Evolutionary conservation across 208 protist species (phyloP).

Genomic region (Leptomonas pyrrhocoris): DNA sequence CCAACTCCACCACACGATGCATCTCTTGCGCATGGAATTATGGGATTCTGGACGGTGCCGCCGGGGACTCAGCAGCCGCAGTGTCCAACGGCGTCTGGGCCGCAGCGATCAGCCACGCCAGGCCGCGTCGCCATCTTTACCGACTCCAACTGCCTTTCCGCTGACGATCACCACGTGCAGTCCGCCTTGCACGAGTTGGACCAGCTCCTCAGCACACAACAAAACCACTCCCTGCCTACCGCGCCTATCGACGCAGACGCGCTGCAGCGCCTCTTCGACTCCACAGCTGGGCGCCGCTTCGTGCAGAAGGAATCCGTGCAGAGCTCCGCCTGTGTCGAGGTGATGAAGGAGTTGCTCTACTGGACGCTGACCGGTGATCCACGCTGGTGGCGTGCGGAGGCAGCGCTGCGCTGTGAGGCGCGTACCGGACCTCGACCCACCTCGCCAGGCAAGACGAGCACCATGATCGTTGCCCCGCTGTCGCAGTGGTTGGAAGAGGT

Average conservation of each 20-base stretch:
- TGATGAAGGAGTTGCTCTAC: slow-evolving; percentile 44
- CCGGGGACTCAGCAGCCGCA: neutral
- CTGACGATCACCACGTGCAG: slow-evolving; percentile 23
- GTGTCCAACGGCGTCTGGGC: neutral
- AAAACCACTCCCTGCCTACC: neutral
- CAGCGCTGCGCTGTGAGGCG: slow-evolving; percentile 21
- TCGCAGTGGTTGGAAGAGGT: no score
- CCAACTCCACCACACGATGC: neutral
- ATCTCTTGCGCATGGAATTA: slow-evolving; percentile 14
- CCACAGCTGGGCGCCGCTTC: slow-evolving; percentile 11
- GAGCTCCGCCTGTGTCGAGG: slow-evolving; percentile 38
- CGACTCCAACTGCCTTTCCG: slow-evolving; percentile 52
- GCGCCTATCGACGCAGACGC: neutral
- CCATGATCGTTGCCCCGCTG: no score
- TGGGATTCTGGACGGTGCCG: slow-evolving; percentile 22
- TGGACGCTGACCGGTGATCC: slow-evolving; percentile 17
- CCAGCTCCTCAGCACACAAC: neutral
- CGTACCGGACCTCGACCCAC: neutral
- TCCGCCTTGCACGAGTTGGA: slow-evolving; percentile 20
- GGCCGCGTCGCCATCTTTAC: slow-evolving; percentile 57
- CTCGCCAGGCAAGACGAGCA: no score
- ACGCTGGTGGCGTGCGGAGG: neutral
- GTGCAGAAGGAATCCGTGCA: slow-evolving; percentile 20
- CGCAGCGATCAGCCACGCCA: neutral
- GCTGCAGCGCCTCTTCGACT: neutral